A percentile compares a stretch with the other conserved stretches of the same genome.
Evolutionary conservation across 768 basidiomycete species (phyloP).

Genomic region (Auricularia sp.): DNA sequence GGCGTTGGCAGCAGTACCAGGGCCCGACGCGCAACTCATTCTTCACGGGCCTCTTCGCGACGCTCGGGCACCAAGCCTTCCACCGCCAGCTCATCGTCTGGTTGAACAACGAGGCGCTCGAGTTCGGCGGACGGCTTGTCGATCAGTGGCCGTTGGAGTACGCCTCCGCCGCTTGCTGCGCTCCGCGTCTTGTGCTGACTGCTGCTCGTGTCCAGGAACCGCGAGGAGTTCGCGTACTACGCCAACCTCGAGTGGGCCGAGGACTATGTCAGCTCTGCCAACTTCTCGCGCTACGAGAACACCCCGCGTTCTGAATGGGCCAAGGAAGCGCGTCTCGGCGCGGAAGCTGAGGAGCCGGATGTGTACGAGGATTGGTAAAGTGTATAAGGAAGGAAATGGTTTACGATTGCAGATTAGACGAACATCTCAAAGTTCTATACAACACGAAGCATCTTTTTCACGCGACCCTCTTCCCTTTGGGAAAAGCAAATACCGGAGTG

Average conservation of each 20-base stretch:
- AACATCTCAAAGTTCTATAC: too few relatives aligned
- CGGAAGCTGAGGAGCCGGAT: neutral
- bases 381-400: neutral
- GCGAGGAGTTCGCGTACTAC: neutral
- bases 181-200: neutral
- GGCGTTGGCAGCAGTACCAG: conserved; percentile 26
- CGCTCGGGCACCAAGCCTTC: conserved; percentile 8
- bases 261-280: neutral
- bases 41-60: neutral
- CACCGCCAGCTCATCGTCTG: conserved; percentile 13
- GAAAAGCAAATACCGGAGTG: too few relatives aligned
- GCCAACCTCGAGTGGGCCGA: neutral
- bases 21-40: neutral
- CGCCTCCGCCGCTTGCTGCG: conserved; percentile 1
- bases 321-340: neutral
- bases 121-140: conserved; percentile 16
- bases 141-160: conserved; percentile 17
- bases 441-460: too few relatives aligned
- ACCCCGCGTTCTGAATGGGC: neutral
- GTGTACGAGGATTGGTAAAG: neutral
- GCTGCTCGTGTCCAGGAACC: neutral
- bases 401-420: too few relatives aligned
- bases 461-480: too few relatives aligned
- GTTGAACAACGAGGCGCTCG: conserved; percentile 14
- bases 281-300: neutral